Evolutionary conservation across 768 basidiomycete species (phyloP).

Genomic region (Hemileccinum rubropunctum): DNA sequence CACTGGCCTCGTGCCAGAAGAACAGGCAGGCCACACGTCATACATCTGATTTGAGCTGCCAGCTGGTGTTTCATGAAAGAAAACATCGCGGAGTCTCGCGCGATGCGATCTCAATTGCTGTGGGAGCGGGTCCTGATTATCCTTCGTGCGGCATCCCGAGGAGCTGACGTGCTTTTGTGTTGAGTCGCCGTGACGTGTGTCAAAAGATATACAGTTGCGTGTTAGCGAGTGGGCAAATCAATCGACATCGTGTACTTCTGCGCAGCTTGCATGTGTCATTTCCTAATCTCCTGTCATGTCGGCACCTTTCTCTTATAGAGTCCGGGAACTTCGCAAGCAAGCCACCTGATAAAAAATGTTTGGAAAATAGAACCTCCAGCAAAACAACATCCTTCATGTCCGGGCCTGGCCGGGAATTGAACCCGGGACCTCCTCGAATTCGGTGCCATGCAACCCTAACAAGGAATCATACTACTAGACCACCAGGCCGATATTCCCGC

Average conservation of each 20-base stretch:
- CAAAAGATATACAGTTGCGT: too few species aligned
- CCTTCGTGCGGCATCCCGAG: slow-evolving; percentile 18
- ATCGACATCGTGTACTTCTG: slow-evolving; percentile 16
- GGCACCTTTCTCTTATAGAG: slow-evolving; percentile 30
- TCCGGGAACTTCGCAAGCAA: background rate
- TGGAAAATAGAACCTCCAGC: background rate
- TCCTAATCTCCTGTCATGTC: slow-evolving; percentile 22
- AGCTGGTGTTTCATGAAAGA: slow-evolving; percentile 15
- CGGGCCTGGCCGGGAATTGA: slow-evolving; percentile 82
- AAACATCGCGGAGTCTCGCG: background rate
- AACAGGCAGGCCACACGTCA: slow-evolving; percentile 5
- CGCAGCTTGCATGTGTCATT: slow-evolving; percentile 19
- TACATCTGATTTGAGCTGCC: slow-evolving; percentile 7
- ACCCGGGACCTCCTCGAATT: slow-evolving; percentile 77
- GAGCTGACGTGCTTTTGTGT: background rate
- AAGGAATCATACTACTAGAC: slow-evolving; percentile 69
- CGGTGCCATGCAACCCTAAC: slow-evolving; percentile 44
- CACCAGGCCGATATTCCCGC: slow-evolving; percentile 42
- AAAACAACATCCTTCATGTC: background rate
- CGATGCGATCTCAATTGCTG: slow-evolving; percentile 3
- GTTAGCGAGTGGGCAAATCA: slow-evolving; percentile 14
- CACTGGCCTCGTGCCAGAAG: slow-evolving; percentile 5
- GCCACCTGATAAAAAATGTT: background rate
- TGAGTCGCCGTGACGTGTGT: background rate
- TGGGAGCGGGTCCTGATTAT: slow-evolving; percentile 12